Evolutionary conservation across 2,329 filamentous ascomycete genomes (phyloP).

Genomic region (Penicillium sp.): DNA sequence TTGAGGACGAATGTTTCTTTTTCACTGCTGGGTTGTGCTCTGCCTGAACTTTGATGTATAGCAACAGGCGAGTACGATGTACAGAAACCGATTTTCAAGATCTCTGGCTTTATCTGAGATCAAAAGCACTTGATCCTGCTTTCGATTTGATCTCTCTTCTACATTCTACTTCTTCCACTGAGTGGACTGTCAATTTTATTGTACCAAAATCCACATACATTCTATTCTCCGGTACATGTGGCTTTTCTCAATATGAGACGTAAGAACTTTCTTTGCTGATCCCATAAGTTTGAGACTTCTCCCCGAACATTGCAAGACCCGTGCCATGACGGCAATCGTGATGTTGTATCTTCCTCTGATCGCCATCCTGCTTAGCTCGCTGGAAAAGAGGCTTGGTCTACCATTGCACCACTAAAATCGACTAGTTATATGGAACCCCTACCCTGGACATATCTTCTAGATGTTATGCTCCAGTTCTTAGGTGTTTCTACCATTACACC

Average conservation of each 20-base stretch:
- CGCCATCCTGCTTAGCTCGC: neutral
- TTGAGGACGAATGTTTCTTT: neutral
- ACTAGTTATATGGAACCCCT: neutral
- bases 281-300: neutral
- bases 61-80: constrained; percentile 11
- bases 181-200: constrained; percentile 1
- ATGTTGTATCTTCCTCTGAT: constrained; percentile 4
- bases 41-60: constrained; percentile 13
- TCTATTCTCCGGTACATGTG: neutral
- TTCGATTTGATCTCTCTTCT: neutral
- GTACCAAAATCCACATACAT: constrained; percentile 5
- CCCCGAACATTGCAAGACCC: constrained; percentile 6
- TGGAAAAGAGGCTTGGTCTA: constrained; percentile 14
- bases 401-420: constrained; percentile 6
- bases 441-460: too few relatives aligned
- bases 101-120: constrained; percentile 1
- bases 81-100: constrained; percentile 8
- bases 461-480: too few relatives aligned
- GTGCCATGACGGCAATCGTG: constrained; percentile 15
- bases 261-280: neutral
- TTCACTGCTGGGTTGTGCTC: constrained; percentile 5
- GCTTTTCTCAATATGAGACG: neutral
- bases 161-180: constrained; percentile 5
- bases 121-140: constrained; percentile 9
- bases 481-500: too few relatives aligned